Conservation (phyloP, 202 grass and related monocot genomes). For the Bolboschoenoplectus hybrid region DNA sequence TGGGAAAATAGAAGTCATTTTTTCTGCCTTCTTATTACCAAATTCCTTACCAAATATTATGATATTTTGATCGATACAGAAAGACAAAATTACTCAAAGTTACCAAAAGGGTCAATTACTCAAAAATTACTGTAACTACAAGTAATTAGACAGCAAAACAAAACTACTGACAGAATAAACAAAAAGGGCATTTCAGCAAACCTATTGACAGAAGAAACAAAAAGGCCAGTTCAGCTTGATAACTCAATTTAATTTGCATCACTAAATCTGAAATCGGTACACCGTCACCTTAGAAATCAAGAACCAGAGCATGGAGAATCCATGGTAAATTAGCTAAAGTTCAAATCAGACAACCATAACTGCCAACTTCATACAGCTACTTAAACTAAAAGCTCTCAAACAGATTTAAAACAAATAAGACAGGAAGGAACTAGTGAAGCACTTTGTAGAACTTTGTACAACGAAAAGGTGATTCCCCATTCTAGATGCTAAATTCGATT, state of each 20-base stretch:
- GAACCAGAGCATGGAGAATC: background rate
- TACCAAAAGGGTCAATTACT: background rate
- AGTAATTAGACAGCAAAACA: background rate
- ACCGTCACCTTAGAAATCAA: background rate
- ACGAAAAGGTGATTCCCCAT: background rate
- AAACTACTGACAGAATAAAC: background rate
- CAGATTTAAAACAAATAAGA: background rate
- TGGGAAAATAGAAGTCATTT: background rate
- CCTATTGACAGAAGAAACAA: background rate
- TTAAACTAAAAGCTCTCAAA: background rate
- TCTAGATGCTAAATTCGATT: background rate
- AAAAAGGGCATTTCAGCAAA: background rate
- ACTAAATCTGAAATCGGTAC: background rate
- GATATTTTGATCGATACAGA: background rate
- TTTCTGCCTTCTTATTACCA: constrained; percentile 6
- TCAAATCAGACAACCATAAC: background rate
- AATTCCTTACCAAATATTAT: background rate
- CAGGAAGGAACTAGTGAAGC: background rate
- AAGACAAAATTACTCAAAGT: background rate
- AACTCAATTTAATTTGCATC: background rate
- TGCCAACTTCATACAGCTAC: background rate
- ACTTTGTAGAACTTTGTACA: background rate
- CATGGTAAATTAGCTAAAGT: background rate
- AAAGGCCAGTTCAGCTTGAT: background rate
- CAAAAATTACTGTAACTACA: background rate